Conservation (phyloP, 306 rosid species). For the Cajanus cajan region DNA sequence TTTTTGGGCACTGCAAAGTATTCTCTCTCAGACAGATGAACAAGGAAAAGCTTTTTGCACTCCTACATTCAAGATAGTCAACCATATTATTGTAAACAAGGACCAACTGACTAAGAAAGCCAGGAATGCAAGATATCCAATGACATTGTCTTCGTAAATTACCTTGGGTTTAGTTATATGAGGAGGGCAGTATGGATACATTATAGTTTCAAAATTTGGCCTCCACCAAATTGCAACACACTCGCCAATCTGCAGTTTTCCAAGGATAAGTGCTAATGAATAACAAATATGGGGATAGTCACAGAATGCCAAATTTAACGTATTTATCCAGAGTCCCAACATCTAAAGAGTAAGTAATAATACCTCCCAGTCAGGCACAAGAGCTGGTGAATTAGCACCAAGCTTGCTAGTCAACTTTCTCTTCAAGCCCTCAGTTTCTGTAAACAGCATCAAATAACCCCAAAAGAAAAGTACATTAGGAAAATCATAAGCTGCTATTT, state of each 20-base stretch:
- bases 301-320: not conserved
- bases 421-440: constrained; percentile 93
- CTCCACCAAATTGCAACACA: constrained; percentile 99
- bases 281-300: not conserved
- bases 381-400: constrained; percentile 79
- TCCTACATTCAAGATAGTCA: constrained; percentile 54
- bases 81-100: constrained; percentile 2
- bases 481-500: constrained; percentile 10
- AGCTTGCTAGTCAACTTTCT: constrained; percentile 97
- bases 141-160: not conserved
- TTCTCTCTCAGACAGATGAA: constrained; percentile 96
- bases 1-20: constrained; percentile 97
- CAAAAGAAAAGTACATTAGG: not conserved
- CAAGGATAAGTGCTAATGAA: constrained; percentile 3
- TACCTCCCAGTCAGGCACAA: constrained; percentile 97
- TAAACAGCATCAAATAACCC: constrained; percentile 1
- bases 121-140: not conserved
- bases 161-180: constrained; percentile 99
- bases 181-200: constrained; percentile 99
- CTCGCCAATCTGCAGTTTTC: constrained; percentile 79
- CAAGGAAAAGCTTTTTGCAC: constrained; percentile 92
- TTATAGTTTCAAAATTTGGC: constrained; percentile 95
- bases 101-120: constrained; percentile 15
- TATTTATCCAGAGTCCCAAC: not conserved
- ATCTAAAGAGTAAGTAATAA: constrained; percentile 13